These are phyloP conservation scores for Yarrowia galli DNA, from an alignment of 1,139 yeast species.

Conservation along the genomic window DNA sequence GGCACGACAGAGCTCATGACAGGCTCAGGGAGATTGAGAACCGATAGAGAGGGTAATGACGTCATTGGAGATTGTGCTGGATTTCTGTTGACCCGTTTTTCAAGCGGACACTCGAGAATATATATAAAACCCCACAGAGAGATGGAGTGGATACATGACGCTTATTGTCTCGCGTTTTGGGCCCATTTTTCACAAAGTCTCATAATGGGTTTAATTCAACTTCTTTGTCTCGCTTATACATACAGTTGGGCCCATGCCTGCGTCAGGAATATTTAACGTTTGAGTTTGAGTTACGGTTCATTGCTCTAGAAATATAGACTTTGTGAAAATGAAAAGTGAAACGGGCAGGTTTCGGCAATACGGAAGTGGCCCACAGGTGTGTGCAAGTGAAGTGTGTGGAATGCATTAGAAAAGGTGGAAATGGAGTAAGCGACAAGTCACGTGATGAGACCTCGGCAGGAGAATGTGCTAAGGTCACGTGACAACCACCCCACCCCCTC, in stretches of 20 bases:
- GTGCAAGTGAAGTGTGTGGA: not conserved
- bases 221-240: constrained; percentile 35
- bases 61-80: not conserved
- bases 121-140: constrained; percentile 19
- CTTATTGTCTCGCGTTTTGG: constrained; percentile 25
- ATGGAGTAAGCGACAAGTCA: no score
- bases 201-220: constrained; percentile 15
- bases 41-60: constrained; percentile 20
- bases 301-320: constrained; percentile 15
- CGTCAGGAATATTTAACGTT: not conserved
- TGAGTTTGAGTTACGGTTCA: not conserved
- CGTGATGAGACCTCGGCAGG: no score
- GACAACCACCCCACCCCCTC: not conserved
- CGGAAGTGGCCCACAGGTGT: not conserved
- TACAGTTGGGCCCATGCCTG: constrained; percentile 32
- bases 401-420: not conserved
- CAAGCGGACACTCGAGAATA: not conserved
- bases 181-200: constrained; percentile 4
- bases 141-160: constrained; percentile 34
- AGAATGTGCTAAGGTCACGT: not conserved
- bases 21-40: constrained; percentile 25
- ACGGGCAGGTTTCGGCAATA: constrained; percentile 14
- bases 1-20: not conserved
- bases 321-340: not conserved
- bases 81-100: not conserved